Conservation (phyloP, 108 stramenopile genomes). For the Pseudonitzschia delicatissima region DNA sequence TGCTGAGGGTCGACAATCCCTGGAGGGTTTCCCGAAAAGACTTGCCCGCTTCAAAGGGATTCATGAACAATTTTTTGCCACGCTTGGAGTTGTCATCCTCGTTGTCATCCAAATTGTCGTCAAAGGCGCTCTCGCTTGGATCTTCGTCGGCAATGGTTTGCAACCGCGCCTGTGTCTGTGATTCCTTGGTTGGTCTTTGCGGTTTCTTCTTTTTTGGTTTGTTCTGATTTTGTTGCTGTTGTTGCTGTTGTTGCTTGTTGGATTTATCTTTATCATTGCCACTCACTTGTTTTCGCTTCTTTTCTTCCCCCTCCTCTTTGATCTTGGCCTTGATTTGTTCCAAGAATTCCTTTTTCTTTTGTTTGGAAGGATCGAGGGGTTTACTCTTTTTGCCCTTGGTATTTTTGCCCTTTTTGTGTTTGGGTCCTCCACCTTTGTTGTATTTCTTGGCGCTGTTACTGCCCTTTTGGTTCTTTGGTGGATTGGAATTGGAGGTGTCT, state of each 20-base stretch:
- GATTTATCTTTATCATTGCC: no score
- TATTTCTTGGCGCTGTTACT: not conserved
- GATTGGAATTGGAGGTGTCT: not conserved
- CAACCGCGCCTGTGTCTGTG: not conserved
- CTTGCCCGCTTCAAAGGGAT: conserved; percentile 82
- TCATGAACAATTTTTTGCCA: conserved; percentile 24
- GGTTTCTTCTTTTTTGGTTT: not conserved
- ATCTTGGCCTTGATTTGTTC: conserved; percentile 23
- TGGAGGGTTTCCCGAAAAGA: conserved; percentile 58
- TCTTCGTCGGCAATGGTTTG: not conserved
- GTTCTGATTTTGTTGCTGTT: not conserved
- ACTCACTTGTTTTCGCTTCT: no score
- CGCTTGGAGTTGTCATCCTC: not conserved
- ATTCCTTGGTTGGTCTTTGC: not conserved
- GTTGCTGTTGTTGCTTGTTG: not conserved
- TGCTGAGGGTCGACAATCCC: conserved; percentile 30
- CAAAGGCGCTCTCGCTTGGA: not conserved
- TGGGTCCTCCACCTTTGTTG: not conserved
- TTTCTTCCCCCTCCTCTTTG: not conserved
- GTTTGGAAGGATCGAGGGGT: not conserved
- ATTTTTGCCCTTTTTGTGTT: not conserved
- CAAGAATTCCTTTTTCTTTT: conserved; percentile 30
- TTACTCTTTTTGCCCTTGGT: not conserved
- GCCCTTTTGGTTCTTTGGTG: not conserved
- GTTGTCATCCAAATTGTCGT: not conserved